phyloP scores from a whole-genome alignment of 108 stramenopile genomes.

The Nannochloropsis oceanica region DNA sequence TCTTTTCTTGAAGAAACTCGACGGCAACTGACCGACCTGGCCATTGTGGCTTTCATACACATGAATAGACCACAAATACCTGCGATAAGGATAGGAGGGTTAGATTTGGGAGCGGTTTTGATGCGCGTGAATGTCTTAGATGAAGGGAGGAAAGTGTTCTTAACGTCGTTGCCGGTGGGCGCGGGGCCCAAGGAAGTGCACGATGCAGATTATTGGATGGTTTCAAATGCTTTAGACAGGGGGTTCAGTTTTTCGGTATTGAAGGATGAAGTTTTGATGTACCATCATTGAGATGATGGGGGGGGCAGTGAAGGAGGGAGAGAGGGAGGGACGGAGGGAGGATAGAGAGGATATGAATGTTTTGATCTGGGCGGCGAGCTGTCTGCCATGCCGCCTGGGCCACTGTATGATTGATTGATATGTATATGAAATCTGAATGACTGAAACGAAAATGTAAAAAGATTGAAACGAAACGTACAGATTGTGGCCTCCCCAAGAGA shows the following conservation, averaged over 20 bases:
- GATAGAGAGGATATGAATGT: too few relatives aligned
- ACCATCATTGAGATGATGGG: not conserved
- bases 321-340: too few relatives aligned
- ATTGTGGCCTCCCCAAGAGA: too few relatives aligned
- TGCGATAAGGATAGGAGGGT: not conserved
- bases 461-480: too few relatives aligned
- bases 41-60: not conserved
- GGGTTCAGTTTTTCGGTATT: not conserved
- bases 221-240: not conserved
- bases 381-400: too few relatives aligned
- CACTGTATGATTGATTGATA: too few relatives aligned
- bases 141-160: not conserved
- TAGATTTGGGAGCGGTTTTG: not conserved
- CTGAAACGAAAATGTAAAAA: too few relatives aligned
- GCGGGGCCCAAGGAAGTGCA: not conserved
- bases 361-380: too few relatives aligned
- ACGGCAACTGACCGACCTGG: not conserved
- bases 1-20: not conserved
- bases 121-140: not conserved
- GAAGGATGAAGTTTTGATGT: not conserved
- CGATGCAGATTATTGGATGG: not conserved
- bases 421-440: too few relatives aligned
- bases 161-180: not conserved
- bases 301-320: too few relatives aligned
- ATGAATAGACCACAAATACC: not conserved